Conservation (phyloP, 2,329 filamentous ascomycete species). For the Fusarium odoratissimum region DNA sequence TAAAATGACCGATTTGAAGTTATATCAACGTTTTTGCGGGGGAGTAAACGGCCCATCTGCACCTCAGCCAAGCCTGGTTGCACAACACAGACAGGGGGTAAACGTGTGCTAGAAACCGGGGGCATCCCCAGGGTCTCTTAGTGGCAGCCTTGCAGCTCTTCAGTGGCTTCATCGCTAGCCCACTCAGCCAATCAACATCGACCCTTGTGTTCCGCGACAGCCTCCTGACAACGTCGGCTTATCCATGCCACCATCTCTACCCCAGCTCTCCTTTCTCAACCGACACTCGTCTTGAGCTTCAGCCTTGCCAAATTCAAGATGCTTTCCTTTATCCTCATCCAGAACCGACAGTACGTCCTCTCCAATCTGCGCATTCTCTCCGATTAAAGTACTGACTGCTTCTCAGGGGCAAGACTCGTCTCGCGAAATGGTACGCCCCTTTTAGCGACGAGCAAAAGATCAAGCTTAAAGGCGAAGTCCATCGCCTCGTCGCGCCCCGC, state of each 20-base stretch:
- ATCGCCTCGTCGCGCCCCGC: slow-evolving; percentile 95
- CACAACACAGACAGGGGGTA: slow-evolving; percentile 1
- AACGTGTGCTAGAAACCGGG: slow-evolving; percentile 15
- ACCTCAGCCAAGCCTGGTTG: background rate
- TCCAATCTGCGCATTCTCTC: background rate
- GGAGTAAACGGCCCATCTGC: background rate
- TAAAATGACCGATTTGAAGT: background rate
- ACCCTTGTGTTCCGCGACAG: slow-evolving; percentile 31
- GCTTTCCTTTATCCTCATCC: slow-evolving; percentile 89
- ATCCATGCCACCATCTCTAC: slow-evolving; percentile 32
- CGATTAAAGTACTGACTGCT: background rate
- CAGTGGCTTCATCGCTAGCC: background rate
- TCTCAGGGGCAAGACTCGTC: slow-evolving; percentile 91
- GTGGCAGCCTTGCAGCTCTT: slow-evolving; percentile 28
- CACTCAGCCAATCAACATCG: slow-evolving; percentile 19
- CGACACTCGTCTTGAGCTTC: slow-evolving; percentile 1
- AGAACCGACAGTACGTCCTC: slow-evolving; percentile 81
- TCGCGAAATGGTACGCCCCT: slow-evolving; percentile 98
- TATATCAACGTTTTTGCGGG: slow-evolving; percentile 3
- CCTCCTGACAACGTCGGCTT: slow-evolving; percentile 30
- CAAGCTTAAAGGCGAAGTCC: slow-evolving; percentile 98
- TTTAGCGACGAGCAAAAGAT: slow-evolving; percentile 99
- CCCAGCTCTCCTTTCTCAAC: slow-evolving; percentile 16
- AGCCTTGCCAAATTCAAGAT: slow-evolving; percentile 52
- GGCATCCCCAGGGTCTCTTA: slow-evolving; percentile 15